Evolutionary conservation across 805 yeast species (phyloP), one percentile per base, ranked within the genome.

Genomic region (Myxozyma kluyveri): DNA sequence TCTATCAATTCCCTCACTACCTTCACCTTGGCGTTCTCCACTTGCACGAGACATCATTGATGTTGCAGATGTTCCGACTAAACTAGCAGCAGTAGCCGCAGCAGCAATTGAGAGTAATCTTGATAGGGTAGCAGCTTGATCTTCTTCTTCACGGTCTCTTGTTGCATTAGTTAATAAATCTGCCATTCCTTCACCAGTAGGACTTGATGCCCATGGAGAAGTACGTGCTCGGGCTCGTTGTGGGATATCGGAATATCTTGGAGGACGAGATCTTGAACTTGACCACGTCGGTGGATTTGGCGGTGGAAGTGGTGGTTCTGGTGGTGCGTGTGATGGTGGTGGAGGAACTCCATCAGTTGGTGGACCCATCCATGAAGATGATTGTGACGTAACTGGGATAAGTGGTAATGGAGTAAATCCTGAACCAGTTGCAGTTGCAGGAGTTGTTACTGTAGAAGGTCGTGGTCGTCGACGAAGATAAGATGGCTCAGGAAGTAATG

Each of bases 101-200:
- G 79, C 76, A 0, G 79, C 79, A 19, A 73, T 61, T 18, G 76
- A 75, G 27, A 75, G 56, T 18, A 75, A 59, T 32, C 77, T 63
- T 1, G 78, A 71, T 4, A 75, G 64, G 68, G 74, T 70, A 14
- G 71, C 69, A 1, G 75, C 67, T 50, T 75, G 79, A 42, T 62
- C 64, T 43, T 68, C 70, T 12, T 54, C 65, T 19, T 14, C 21
- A 42, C 5, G 35, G 17, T 26, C 35, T 14, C 48, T 21, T 19
- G 21, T 23, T 12, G 33, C 45, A 17, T 32, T 45, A 14, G 14
- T 17, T 19, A 33, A 12, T 21, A 22, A 9, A 23, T 31, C 54
- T 12, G 42, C 24, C 47, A 21, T 21, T 19, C 24, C 14, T 18
- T 18, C 31, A 10, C 29, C 23, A 31, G 41, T n/a, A n/a, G 49